Percentiles rank a stretch among this genome's conserved stretches.
These are phyloP conservation scores for Trametes elegans DNA, from an alignment of 768 basidiomycete species.

Conservation along the genomic window DNA sequence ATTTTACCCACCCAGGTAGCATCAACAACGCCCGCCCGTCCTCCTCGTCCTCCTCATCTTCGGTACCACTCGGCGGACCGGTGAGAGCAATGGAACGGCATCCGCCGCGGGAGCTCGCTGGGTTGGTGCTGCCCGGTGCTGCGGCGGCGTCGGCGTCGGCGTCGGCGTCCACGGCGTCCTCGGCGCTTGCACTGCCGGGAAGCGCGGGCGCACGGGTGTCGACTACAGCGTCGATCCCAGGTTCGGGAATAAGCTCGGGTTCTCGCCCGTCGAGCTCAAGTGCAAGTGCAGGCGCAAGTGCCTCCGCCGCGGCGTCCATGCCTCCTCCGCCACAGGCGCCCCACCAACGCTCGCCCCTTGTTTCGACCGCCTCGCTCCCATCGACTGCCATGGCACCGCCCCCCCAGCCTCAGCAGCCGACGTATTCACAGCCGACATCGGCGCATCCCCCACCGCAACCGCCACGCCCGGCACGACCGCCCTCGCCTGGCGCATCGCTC, in stretches of 20 bases:
- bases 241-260: slow-evolving; percentile 3
- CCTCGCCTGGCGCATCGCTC: slow-evolving; percentile 1
- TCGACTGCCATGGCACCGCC: slow-evolving; percentile 13
- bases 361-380: slow-evolving; percentile 19
- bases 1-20: slow-evolving; percentile 25
- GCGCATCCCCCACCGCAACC: neutral
- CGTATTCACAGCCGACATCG: neutral
- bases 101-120: slow-evolving; percentile 7
- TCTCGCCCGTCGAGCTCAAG: slow-evolving; percentile 6
- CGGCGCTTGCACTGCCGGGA: slow-evolving; percentile 12
- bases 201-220: slow-evolving; percentile 14
- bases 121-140: slow-evolving; percentile 19
- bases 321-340: slow-evolving; percentile 20
- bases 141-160: neutral
- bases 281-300: no score
- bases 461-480: slow-evolving; percentile 3
- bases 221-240: slow-evolving; percentile 15
- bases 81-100: slow-evolving; percentile 5
- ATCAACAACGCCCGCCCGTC: slow-evolving; percentile 10
- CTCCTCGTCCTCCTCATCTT: slow-evolving; percentile 16
- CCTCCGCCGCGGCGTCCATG: no score
- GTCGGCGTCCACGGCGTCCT: neutral
- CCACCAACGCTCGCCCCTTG: slow-evolving; percentile 19
- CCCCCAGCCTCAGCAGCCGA: slow-evolving; percentile 1
- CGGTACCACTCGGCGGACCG: neutral